Base-by-base conservation (phyloP, 2,329 filamentous ascomycete genomes). In the Aspergillus udagawae region DNA sequence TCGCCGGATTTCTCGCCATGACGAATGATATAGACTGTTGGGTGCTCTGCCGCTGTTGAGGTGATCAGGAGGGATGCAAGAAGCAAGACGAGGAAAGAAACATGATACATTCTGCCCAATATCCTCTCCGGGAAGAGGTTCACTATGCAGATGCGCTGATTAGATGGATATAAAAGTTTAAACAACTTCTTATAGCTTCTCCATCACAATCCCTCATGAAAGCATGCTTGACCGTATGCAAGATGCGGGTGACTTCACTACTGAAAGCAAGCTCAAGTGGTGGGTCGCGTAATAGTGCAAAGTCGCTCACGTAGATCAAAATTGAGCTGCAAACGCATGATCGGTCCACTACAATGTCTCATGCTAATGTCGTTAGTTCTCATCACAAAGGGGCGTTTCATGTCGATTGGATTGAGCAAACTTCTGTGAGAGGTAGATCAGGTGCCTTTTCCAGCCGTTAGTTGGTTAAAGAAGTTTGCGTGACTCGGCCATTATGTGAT, bases 11-110 rank as follows among this genome's bases (percentile, higher is more conserved):
- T 71, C 52, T 72, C 69, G 35, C 65, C 69, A 50, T 72, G 69
- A 9, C 69, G 68, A 50, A 72, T 68, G 20, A 72, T 57, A 35
- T 66, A 71, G 20, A 71, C 61, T 7, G 60, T 70, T 20, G 69
- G 65, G 0, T 53, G 55, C 17, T 29, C 12, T 8, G 59, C 56
- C 17, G 60, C 63, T 17, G 50, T 55, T 2, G 44, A 21, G 17
- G 56, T 17, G 8, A 27, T 44, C 12, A 49, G 38, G 5, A 5
- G 35, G 44, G 20, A 49, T 44, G 8, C 49, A 28, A 49, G 51
- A 4, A 23, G 47, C 20, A 51, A 47, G 23, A 27, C 55, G 7
- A 54, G 21, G 54, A 50, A 28, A 17, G 27, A 25, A 3, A 57
- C 9, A n/a, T 28, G 9, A 25, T 21, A 32, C 23, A 38, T 38